Evolutionary conservation across 2,329 filamentous ascomycete species (phyloP), one percentile per base, ranked within the genome.

Genomic region (Cytospora paraplurivora): DNA sequence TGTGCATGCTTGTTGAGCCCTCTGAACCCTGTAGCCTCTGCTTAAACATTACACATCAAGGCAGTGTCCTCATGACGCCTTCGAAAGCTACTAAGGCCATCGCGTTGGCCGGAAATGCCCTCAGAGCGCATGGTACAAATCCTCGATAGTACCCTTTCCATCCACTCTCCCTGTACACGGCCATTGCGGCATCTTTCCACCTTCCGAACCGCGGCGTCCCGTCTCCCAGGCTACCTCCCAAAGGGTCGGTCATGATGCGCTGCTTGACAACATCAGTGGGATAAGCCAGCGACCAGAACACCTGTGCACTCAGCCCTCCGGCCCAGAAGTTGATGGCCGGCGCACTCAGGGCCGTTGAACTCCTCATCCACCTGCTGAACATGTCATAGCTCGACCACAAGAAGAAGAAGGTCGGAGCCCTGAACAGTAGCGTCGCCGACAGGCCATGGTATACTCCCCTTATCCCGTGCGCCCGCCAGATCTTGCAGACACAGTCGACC

Each of bases 341-440:
- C 0, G 87, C 86, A 60, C 90, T 90, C 60, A 97, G 78, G 13
- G 70, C 76, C 2, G 93, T 97, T 70, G 87, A 80, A 19, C 85
- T 76, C 61, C 85, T 80, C 72, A 98, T 79, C 64, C 82, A 78
- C 27, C 86, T 82, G 6, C 91, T 91, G 69, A 98, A 84, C 35
- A 97, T 70, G 71, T 97, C 94, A 79, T 99, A 99, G 65, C 88
- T 90, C n/a, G 88, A 88, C 95, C 95, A 99, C 93, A 93, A 98
- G 80, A 89, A 95, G 83, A 97, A 97, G 82, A 99, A 99, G 79
- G 94, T 27, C 27, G 27, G 96, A 15, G 88, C 87, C 19, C 95
- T 86, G 79, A 98, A 98, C 55, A 98, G 76, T 56, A 98, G 80
- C 0, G 95, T 98, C 1, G 95, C 91, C 44, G 78, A 81, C 13